A percentile compares a stretch with the other conserved stretches of the same genome.
Conservation (phyloP, 768 basidiomycete species). For the Arthromyces matolae region DNA sequence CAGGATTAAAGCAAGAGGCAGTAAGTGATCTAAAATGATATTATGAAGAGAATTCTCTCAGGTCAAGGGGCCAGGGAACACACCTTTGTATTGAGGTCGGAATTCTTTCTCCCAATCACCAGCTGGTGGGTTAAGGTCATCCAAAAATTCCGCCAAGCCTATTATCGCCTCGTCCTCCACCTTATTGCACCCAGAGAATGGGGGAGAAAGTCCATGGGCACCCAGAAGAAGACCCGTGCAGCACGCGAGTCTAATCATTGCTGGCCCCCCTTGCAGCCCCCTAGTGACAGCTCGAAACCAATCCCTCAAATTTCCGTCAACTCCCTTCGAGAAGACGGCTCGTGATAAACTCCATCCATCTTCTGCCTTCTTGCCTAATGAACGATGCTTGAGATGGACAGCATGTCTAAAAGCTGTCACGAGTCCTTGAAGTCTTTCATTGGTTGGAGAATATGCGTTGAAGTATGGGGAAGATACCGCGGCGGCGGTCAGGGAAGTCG, state of each 20-base stretch:
- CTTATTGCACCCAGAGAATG: conserved; percentile 27
- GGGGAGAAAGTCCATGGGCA: conserved; percentile 46
- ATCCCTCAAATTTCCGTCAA: conserved; percentile 37
- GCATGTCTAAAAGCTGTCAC: conserved; percentile 58
- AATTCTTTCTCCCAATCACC: conserved; percentile 69
- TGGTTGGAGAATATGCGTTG: conserved; percentile 37
- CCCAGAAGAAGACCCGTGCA: conserved; percentile 64
- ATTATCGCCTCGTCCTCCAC: conserved; percentile 68
- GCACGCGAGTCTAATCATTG: conserved; percentile 58
- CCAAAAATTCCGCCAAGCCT: conserved; percentile 71
- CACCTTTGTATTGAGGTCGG: conserved; percentile 45
- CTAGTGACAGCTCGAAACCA: conserved; percentile 53
- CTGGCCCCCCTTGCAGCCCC: conserved; percentile 64
- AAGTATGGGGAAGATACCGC: conserved; percentile 56
- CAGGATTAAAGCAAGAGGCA: conserved; percentile 50
- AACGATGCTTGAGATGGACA: conserved; percentile 47
- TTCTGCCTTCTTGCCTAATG: conserved; percentile 32
- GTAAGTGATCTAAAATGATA: conserved; percentile 33
- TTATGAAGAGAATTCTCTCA: background rate
- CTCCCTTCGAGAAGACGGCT: conserved; percentile 34
- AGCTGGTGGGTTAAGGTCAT: conserved; percentile 41
- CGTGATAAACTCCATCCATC: conserved; percentile 28
- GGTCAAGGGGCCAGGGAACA: conserved; percentile 21
- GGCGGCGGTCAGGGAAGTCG: conserved; percentile 56
- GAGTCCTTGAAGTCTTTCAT: conserved; percentile 47